Evolutionary conservation across 1,139 yeast species (phyloP), one percentile per base, ranked within the genome.

Genomic region (Geotrichum europaeum): DNA sequence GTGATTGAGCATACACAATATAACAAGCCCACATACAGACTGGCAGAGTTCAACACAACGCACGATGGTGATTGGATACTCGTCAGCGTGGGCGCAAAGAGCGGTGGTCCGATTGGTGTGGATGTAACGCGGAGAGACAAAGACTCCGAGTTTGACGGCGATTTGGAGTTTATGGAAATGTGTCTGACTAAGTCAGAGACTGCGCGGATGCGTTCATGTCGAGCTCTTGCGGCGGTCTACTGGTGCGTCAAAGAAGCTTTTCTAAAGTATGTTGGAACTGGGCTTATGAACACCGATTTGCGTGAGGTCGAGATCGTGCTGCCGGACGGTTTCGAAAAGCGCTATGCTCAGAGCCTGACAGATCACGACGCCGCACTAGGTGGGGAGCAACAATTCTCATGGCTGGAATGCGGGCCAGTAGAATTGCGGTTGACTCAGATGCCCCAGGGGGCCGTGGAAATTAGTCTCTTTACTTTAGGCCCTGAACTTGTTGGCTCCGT

Each of bases 211-310:
- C 20, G 22, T 13, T 22, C 22, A 4, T 20, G 24, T 15, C 50
- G n/a, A 22, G 52, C 18, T 32, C 57, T 50, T 20, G n/a, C 15
- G 10, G 32, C 53, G 10, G 55, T 58, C 15, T 58, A 54, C 49
- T 58, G 60, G 60, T 50, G 57, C 6, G 30, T 43, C 12, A 58
- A 58, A 45, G 60, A 58, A 45, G 53, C 60, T 9, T 58, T 54
- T 43, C 28, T 51, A 6, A 58, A 58, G 30, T 51, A 45, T n/a
- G n/a, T 24, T 12, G 60, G 60, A 25, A 40, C 34, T n/a, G 60
- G 60, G 18, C 55, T 58, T 4, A 4, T 51, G 49, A 43, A 20
- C 20, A 51, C 34, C 18, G 57, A 50, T 13, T 30, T 36, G 36
- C 55, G 54, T 22, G 55, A 50, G 13, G 22, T 58, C n/a, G 52